These are phyloP conservation scores for Schizosaccharomyces versatilis DNA, from an alignment of 1,139 yeast species.

Conservation along the genomic window DNA sequence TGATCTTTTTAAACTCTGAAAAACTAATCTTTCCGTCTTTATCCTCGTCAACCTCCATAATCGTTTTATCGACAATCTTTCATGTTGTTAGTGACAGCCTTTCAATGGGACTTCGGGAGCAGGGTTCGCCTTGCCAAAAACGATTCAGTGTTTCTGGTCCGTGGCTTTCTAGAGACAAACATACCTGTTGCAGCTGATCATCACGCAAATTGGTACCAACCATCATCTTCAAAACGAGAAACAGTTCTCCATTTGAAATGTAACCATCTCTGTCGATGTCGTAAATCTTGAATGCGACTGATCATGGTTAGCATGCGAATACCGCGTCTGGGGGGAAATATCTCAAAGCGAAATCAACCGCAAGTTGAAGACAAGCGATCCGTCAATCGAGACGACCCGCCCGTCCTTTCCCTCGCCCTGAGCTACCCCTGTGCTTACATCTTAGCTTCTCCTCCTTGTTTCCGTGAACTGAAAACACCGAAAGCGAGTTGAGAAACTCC, in stretches of 20 bases:
- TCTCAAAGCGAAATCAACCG: background rate
- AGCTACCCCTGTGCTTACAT: conserved; percentile 17
- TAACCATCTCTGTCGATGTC: conserved; percentile 91
- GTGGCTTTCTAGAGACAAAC: conserved; percentile 4
- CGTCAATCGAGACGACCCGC: too few relatives aligned
- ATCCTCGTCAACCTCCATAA: conserved; percentile 80
- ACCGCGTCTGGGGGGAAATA: background rate
- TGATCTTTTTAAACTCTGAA: conserved; percentile 50
- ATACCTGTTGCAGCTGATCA: conserved; percentile 58
- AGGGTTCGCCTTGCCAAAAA: background rate
- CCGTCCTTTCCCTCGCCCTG: background rate
- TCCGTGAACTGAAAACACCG: conserved; percentile 81
- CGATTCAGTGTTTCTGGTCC: background rate
- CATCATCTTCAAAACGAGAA: conserved; percentile 76
- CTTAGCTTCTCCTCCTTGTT: conserved; percentile 59
- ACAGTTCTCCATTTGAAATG: conserved; percentile 86
- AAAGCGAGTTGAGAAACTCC: conserved; percentile 75
- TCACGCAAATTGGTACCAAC: conserved; percentile 80
- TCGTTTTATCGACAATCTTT: conserved; percentile 66
- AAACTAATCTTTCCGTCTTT: conserved; percentile 77
- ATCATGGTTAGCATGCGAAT: background rate
- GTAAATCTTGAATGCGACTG: conserved; percentile 69
- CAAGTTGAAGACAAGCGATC: background rate
- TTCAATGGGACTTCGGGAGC: background rate
- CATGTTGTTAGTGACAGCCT: background rate